Evolutionary conservation across 768 basidiomycete species (phyloP).

Genomic region (Tricholoma flavovirens): DNA sequence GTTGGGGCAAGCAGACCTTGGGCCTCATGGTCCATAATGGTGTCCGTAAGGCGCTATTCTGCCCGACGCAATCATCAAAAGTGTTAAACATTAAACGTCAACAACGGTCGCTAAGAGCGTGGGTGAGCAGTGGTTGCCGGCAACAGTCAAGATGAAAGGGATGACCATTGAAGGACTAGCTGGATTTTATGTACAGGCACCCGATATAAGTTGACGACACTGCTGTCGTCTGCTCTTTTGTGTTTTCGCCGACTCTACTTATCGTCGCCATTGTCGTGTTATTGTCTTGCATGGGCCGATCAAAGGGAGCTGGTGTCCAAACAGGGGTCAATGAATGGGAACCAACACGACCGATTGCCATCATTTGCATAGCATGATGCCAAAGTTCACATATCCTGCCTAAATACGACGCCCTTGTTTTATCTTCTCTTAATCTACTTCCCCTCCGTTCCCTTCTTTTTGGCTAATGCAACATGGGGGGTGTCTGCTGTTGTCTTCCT

Average conservation of each 20-base stretch:
- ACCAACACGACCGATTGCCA: slow-evolving; percentile 12
- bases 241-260: too few species aligned
- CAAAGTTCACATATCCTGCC: slow-evolving; percentile 12
- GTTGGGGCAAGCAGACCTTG: slow-evolving; percentile 47
- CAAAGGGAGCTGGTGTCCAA: slow-evolving; percentile 9
- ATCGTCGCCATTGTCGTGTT: not conserved
- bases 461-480: slow-evolving; percentile 49
- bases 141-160: not conserved
- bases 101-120: too few species aligned
- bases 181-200: too few species aligned
- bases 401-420: slow-evolving; percentile 34
- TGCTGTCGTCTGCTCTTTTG: too few species aligned
- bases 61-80: too few species aligned
- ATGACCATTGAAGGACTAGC: not conserved
- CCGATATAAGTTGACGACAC: too few species aligned
- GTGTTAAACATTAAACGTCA: too few species aligned
- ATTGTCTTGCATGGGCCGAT: too few species aligned
- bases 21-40: slow-evolving; percentile 39
- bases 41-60: too few species aligned
- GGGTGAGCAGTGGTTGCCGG: too few species aligned
- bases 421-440: slow-evolving; percentile 29
- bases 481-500: slow-evolving; percentile 49
- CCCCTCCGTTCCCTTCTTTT: slow-evolving; percentile 20
- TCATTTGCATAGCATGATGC: slow-evolving; percentile 16
- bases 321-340: slow-evolving; percentile 19